Evolutionary conservation across 192 early-diverging fungal species (phyloP).

Genomic region (Coemansia pectinata): DNA sequence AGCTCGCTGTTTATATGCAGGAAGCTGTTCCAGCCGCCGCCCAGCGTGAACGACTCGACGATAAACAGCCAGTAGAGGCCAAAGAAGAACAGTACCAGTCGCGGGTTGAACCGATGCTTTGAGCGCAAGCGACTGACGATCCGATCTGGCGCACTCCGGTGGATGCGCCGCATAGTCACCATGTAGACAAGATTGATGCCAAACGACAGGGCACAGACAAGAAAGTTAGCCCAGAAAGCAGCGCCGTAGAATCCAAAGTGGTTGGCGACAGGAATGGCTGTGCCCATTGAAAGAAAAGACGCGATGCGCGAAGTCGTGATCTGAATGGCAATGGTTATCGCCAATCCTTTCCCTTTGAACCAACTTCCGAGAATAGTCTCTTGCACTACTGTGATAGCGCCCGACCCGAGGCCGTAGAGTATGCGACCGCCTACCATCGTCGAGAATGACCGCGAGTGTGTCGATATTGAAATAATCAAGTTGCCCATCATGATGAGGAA

Average conservation of each 20-base stretch:
- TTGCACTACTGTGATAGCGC: slow-evolving; percentile 76
- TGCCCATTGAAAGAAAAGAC: slow-evolving; percentile 69
- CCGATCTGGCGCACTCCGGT: slow-evolving; percentile 20
- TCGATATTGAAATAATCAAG: slow-evolving; percentile 55
- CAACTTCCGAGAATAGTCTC: slow-evolving; percentile 79
- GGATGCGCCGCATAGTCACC: slow-evolving; percentile 53
- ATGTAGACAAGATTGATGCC: slow-evolving; percentile 70
- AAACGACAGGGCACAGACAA: slow-evolving; percentile 68
- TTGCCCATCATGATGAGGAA: slow-evolving; percentile 60
- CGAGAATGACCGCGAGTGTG: slow-evolving; percentile 43
- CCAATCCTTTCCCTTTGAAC: slow-evolving; percentile 69
- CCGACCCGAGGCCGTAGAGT: slow-evolving; percentile 69
- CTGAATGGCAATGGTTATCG: slow-evolving; percentile 67
- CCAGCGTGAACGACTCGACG: slow-evolving; percentile 60
- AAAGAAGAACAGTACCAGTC: slow-evolving; percentile 60
- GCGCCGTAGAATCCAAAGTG: slow-evolving; percentile 45
- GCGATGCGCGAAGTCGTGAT: slow-evolving; percentile 71
- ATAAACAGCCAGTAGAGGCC: slow-evolving; percentile 64
- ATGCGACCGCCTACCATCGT: slow-evolving; percentile 60
- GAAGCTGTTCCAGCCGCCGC: slow-evolving; percentile 67
- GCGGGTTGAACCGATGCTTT: slow-evolving; percentile 60
- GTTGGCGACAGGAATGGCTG: slow-evolving; percentile 62
- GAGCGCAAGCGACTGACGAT: slow-evolving; percentile 23
- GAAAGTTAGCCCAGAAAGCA: slow-evolving; percentile 62
- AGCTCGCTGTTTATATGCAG: slow-evolving; percentile 73